These are phyloP conservation scores for Psilocybe cubensis DNA, from an alignment of 768 basidiomycete species.

Conservation along the genomic window DNA sequence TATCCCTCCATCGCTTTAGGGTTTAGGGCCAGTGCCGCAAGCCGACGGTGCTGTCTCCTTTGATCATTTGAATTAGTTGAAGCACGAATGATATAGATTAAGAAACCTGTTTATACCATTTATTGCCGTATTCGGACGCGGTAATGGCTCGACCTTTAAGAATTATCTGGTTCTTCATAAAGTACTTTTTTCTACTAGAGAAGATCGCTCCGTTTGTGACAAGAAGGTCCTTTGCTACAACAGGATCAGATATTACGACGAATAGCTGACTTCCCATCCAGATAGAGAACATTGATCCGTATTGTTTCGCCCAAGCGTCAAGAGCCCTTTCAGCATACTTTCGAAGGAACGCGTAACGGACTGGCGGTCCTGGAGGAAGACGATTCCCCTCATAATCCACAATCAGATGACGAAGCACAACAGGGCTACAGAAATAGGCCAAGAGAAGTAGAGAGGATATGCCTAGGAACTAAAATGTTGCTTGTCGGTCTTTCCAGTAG, in stretches of 20 bases:
- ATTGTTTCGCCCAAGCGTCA: conserved; percentile 34
- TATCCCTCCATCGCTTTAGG: conserved; percentile 37
- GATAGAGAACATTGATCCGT: conserved; percentile 36
- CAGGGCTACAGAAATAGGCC: conserved; percentile 1
- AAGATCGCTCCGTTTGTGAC: conserved; percentile 39
- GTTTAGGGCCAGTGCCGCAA: conserved; percentile 36
- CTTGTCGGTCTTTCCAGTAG: not conserved
- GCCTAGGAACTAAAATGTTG: not conserved
- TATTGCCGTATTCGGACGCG: conserved; percentile 33
- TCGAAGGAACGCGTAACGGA: conserved; percentile 34
- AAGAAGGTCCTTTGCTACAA: conserved; percentile 35
- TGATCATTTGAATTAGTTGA: not conserved
- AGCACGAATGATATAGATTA: not conserved
- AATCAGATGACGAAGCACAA: conserved; percentile 1
- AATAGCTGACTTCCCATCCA: conserved; percentile 44
- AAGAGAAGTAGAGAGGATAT: not conserved
- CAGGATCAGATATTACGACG: conserved; percentile 37
- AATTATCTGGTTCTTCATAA: conserved; percentile 40
- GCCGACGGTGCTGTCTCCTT: conserved; percentile 45
- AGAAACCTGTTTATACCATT: conserved; percentile 25
- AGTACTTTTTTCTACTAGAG: conserved; percentile 35
- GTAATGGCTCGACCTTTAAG: conserved; percentile 36
- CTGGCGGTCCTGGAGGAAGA: conserved; percentile 30
- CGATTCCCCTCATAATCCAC: conserved; percentile 21
- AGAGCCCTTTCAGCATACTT: conserved; percentile 37